Percentiles rank a stretch among this genome's conserved stretches.
Evolutionary conservation across 2,329 filamentous ascomycete species (phyloP).

Genomic region (Aquanectria penicillioides): DNA sequence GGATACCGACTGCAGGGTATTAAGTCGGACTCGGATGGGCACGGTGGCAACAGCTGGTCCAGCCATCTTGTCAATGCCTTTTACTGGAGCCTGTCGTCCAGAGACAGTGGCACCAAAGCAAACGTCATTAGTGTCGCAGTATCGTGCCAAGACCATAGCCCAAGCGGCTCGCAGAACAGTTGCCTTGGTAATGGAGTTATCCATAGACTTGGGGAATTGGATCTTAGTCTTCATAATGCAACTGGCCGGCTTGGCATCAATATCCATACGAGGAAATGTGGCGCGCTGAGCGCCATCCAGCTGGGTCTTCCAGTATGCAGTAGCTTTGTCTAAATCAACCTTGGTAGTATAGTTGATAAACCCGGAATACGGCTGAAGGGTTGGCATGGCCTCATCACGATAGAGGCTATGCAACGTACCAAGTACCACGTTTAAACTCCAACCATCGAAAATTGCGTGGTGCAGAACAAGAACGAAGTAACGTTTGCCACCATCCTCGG

Average conservation of each 20-base stretch:
- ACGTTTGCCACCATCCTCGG: neutral
- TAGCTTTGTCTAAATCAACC: neutral
- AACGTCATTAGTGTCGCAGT: constrained; percentile 1
- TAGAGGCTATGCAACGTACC: neutral
- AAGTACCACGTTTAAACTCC: neutral
- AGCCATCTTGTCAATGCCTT: constrained; percentile 1
- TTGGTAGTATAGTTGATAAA: neutral
- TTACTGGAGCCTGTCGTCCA: constrained; percentile 3
- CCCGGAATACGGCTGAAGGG: neutral
- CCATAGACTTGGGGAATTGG: neutral
- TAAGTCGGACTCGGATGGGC: neutral
- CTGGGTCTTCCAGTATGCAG: neutral
- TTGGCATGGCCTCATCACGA: neutral
- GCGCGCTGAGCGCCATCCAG: constrained; percentile 3
- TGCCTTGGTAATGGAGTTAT: neutral
- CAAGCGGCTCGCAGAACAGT: constrained; percentile 7
- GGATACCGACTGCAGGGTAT: neutral
- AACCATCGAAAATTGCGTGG: constrained; percentile 7
- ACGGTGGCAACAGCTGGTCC: constrained; percentile 8
- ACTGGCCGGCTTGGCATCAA: neutral
- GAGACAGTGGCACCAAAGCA: constrained; percentile 5
- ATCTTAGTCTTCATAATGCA: neutral
- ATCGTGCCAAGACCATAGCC: constrained; percentile 2
- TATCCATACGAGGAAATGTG: constrained; percentile 2
- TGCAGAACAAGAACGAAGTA: constrained; percentile 1